Evolutionary conservation across 768 basidiomycete species (phyloP).

Genomic region (Agaricus blazei): DNA sequence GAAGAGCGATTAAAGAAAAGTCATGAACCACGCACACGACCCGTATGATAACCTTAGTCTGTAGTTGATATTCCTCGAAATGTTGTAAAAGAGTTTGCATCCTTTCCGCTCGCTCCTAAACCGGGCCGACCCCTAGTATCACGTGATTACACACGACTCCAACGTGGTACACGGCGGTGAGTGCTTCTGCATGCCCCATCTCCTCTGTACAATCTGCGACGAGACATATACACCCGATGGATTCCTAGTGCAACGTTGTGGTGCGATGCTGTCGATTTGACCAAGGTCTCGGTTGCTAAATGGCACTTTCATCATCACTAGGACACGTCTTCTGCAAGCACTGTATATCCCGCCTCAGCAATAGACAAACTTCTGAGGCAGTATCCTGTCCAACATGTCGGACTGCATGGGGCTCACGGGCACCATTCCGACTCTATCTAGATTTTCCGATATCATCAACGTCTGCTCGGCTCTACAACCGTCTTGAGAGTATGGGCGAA

Average conservation of each 20-base stretch:
- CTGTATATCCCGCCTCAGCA: background rate
- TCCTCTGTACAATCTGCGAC: background rate
- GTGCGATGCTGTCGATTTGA: background rate
- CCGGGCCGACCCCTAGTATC: too few relatives aligned
- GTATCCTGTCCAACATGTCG: slow-evolving; percentile 2
- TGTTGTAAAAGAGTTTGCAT: too few relatives aligned
- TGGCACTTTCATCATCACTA: background rate
- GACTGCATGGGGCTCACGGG: background rate
- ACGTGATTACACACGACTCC: too few relatives aligned
- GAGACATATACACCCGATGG: background rate
- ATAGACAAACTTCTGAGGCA: background rate
- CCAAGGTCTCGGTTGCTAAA: background rate
- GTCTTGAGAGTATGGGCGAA: slow-evolving; percentile 3
- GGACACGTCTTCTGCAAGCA: slow-evolving; percentile 8
- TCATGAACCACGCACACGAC: background rate
- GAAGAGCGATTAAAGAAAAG: slow-evolving; percentile 17
- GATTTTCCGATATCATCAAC: slow-evolving; percentile 1
- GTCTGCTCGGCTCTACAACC: background rate
- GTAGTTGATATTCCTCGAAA: too few relatives aligned
- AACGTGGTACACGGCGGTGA: too few relatives aligned
- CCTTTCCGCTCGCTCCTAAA: too few relatives aligned
- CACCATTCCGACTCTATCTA: background rate
- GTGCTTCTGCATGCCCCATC: background rate
- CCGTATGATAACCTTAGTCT: too few relatives aligned
- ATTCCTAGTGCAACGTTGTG: background rate